A percentile compares a stretch with the other conserved stretches of the same genome.
Conservation (phyloP, 495 filamentous ascomycete genomes). For the Daldinia vernicosa region DNA sequence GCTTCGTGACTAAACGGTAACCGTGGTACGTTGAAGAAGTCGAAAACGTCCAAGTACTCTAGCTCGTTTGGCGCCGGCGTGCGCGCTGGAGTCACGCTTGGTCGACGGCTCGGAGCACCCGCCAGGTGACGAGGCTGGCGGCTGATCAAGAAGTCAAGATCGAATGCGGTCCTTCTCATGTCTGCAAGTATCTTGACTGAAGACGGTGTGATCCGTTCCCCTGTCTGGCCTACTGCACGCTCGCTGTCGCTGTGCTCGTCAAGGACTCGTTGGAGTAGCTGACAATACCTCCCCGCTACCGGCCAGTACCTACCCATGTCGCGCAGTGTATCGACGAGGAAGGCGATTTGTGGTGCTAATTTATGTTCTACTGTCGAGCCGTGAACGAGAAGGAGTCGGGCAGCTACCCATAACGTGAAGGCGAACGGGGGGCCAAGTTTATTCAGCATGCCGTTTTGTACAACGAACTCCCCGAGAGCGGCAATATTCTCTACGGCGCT, state of each 20-base stretch:
- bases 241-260: slow-evolving; percentile 85
- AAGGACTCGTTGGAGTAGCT: slow-evolving; percentile 81
- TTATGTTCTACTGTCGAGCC: slow-evolving; percentile 86
- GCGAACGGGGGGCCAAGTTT: slow-evolving; percentile 89
- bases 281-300: slow-evolving; percentile 81
- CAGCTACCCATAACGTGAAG: slow-evolving; percentile 92
- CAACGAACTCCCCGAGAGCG: slow-evolving; percentile 76
- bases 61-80: slow-evolving; percentile 81
- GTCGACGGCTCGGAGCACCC: slow-evolving; percentile 49
- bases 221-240: slow-evolving; percentile 57
- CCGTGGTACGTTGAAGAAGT: slow-evolving; percentile 89
- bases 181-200: slow-evolving; percentile 87
- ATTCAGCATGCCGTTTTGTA: slow-evolving; percentile 73
- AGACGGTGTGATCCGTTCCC: slow-evolving; percentile 78
- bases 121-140: slow-evolving; percentile 72
- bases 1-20: slow-evolving; percentile 62
- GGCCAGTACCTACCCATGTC: slow-evolving; percentile 86
- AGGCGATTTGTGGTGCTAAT: slow-evolving; percentile 76
- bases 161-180: slow-evolving; percentile 86
- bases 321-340: slow-evolving; percentile 80
- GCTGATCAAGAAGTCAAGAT: slow-evolving; percentile 86
- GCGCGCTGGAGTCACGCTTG: slow-evolving; percentile 58
- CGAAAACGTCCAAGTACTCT: slow-evolving; percentile 92
- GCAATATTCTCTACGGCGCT: slow-evolving; percentile 85
- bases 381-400: slow-evolving; percentile 83